phyloP scores from a whole-genome alignment of 2,329 filamentous ascomycete genomes.

The Coniella lustricola region DNA sequence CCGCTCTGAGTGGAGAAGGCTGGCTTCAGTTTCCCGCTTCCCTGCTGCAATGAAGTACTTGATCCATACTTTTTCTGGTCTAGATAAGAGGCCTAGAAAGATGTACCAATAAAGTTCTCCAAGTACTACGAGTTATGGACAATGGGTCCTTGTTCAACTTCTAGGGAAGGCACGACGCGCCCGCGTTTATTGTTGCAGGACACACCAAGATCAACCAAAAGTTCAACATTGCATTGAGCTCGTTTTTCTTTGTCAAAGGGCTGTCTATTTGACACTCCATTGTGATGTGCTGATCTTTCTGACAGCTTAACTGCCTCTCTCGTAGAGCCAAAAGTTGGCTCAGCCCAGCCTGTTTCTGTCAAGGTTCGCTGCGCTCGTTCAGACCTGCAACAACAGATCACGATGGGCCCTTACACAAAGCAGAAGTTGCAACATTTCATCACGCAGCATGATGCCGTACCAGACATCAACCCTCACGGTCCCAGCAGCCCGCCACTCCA shows the following conservation, averaged over 20 bases:
- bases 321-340: background rate
- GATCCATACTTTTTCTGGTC: background rate
- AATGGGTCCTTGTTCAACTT: conserved; percentile 5
- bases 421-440: conserved; percentile 29
- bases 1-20: background rate
- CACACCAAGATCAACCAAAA: background rate
- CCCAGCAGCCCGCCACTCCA: conserved; percentile 16
- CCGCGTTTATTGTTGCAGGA: background rate
- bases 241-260: background rate
- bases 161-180: conserved; percentile 14
- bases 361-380: background rate
- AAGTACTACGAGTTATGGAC: background rate
- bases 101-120: background rate
- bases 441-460: conserved; percentile 8
- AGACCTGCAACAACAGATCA: background rate
- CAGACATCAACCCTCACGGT: conserved; percentile 7
- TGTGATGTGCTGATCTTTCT: background rate
- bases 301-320: background rate
- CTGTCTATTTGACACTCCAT: background rate
- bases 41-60: background rate
- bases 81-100: too few relatives aligned
- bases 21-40: background rate
- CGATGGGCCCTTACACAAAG: conserved; percentile 25
- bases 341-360: background rate
- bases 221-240: background rate